Evolutionary conservation across 2,329 filamentous ascomycete species (phyloP), one percentile per base, ranked within the genome.

Genomic region (Elsinoe australis): DNA sequence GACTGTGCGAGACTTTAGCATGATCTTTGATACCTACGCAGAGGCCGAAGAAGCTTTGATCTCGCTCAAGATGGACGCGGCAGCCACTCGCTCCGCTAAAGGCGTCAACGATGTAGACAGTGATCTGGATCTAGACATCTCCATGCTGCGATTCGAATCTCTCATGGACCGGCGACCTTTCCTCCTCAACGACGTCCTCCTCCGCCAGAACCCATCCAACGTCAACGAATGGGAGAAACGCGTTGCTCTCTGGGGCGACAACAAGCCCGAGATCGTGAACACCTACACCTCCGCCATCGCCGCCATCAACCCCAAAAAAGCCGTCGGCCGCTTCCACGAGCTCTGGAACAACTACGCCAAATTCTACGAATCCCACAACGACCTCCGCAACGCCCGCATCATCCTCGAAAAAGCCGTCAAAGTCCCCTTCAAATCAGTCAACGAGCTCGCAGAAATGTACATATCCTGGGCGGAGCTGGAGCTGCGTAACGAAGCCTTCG

Each of bases 401-500:
- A 96, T 98, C 59, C 85, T 96, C 78, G 90, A 96, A 64, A 98
- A 96, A 68, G 90, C 90, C 10, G 86, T 95, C 61, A 96, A 95
- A 62, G 92, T 98, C 1, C 89, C 90, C 0, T 98, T 94, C 74
- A 96, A 95, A 62, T 94, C 89, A 0, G 90, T 98, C n/a, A 82
- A 85, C 22, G 92, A 98, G 66, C 75, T 98, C 50, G 92, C 92
- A 15, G 92, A 98, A 60, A 94, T 92, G 77, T 98, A 92, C 92
- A 94, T 94, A 54, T 88, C 95, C 67, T 98, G 92, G 90, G 90
- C 94, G 1, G 90, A 98, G 67, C 87, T 98, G 85, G 92, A 98
- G 65, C 74, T 98, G 41, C 84, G 92, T 41, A 88, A 88, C 59
- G 89, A 96, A 60, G 94, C 96, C 61, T 95, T 96, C 55, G 89